A percentile compares a stretch with the other conserved stretches of the same genome.
Conservation (phyloP, 2,329 filamentous ascomycete genomes). For the Alternaria brassicicola region DNA sequence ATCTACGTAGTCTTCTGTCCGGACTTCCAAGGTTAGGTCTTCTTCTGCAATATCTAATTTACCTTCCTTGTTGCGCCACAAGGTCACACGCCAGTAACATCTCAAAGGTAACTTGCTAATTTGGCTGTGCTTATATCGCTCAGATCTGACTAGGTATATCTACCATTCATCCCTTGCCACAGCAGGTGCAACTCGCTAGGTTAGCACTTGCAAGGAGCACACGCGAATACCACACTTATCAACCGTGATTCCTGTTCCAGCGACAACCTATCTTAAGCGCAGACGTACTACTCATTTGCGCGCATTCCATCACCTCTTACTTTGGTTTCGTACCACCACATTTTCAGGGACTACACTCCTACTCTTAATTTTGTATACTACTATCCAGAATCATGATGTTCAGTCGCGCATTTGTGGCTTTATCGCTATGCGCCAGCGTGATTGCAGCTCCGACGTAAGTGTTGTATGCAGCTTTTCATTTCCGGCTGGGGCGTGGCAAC, state of each 20-base stretch:
- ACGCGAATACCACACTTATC: not conserved
- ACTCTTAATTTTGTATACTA: slow-evolving; percentile 14
- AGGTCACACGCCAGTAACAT: slow-evolving; percentile 6
- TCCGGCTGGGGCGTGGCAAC: not conserved
- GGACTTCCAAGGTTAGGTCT: not conserved
- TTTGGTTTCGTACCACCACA: slow-evolving; percentile 12
- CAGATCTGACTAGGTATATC: slow-evolving; percentile 11
- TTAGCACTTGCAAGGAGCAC: slow-evolving; percentile 14
- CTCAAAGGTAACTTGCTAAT: slow-evolving; percentile 12
- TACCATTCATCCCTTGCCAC: slow-evolving; percentile 1
- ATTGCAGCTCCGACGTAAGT: slow-evolving; percentile 44
- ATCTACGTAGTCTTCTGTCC: not conserved
- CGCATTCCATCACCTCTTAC: slow-evolving; percentile 13
- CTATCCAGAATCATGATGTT: slow-evolving; percentile 35
- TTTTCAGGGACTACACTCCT: slow-evolving; percentile 9
- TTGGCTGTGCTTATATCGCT: slow-evolving; percentile 4
- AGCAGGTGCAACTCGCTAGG: slow-evolving; percentile 3
- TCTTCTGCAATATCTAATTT: not conserved
- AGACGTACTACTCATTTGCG: slow-evolving; percentile 10
- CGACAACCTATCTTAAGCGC: slow-evolving; percentile 5
- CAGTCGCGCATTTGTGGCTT: slow-evolving; percentile 24
- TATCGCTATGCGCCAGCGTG: slow-evolving; percentile 30
- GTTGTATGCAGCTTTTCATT: slow-evolving; percentile 9
- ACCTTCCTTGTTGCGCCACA: not conserved
- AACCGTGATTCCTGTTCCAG: slow-evolving; percentile 5